Evolutionary conservation across 768 basidiomycete genomes (phyloP).

Genomic region (Cystofilobasidium bisporidii): DNA sequence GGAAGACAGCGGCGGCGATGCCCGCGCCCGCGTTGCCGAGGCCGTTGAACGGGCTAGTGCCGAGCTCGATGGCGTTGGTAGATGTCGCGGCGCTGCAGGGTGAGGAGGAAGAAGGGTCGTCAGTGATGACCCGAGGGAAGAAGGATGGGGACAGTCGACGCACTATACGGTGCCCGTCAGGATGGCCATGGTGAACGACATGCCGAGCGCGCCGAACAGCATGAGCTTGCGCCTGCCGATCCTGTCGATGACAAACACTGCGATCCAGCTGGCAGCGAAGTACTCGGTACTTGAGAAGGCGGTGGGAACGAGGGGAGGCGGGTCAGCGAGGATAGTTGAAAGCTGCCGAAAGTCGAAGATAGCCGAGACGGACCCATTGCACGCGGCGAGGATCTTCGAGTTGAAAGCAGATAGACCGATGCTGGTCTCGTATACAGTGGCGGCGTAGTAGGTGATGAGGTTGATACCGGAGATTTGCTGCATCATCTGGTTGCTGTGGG

Average conservation of each 20-base stretch:
- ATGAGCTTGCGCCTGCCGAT: conserved; percentile 36
- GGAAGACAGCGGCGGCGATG: conserved; percentile 48
- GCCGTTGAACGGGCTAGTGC: background rate
- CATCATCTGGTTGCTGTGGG: conserved; percentile 63
- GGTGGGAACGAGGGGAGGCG: too few species aligned
- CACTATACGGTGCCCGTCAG: conserved; percentile 43
- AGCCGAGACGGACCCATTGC: too few species aligned
- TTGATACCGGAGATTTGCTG: conserved; percentile 48
- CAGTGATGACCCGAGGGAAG: too few species aligned
- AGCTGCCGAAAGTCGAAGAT: too few species aligned
- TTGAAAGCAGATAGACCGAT: conserved; percentile 54
- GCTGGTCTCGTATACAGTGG: conserved; percentile 33
- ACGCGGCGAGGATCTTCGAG: conserved; percentile 46
- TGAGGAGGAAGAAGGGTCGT: too few species aligned
- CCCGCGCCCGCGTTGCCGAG: conserved; percentile 47
- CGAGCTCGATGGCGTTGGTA: conserved; percentile 3
- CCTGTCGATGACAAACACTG: conserved; percentile 34
- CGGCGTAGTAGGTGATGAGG: conserved; percentile 48
- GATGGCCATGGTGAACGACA: conserved; percentile 46
- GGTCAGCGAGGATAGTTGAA: too few species aligned
- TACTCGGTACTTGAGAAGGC: too few species aligned
- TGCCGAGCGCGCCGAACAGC: conserved; percentile 31
- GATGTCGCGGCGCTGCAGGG: background rate
- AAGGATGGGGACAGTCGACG: too few species aligned
- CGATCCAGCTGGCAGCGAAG: conserved; percentile 28